Conservation (phyloP, 257 asterid species). For the Ilex aquifolium region DNA sequence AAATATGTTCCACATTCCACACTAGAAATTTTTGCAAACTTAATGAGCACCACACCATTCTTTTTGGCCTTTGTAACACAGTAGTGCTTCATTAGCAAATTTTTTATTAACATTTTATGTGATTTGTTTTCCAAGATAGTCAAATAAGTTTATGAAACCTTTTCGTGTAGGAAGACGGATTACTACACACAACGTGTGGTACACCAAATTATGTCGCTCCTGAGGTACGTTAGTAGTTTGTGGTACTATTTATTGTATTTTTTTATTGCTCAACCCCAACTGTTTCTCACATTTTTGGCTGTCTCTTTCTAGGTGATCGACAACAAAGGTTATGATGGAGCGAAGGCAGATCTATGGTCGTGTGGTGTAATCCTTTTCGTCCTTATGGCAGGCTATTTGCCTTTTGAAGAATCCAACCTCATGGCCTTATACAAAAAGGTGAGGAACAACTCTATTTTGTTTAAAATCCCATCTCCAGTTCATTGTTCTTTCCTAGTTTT, state of each 20-base stretch:
- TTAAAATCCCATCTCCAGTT: background rate
- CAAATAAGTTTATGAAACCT: slow-evolving; percentile 9
- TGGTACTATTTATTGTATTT: slow-evolving; percentile 3
- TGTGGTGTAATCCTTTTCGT: slow-evolving; percentile 52
- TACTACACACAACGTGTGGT: slow-evolving; percentile 96
- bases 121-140: background rate
- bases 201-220: slow-evolving; percentile 99
- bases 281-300: slow-evolving; percentile 2
- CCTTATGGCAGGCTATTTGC: slow-evolving; percentile 55
- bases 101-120: background rate
- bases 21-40: too few relatives aligned
- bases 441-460: background rate
- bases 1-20: too few relatives aligned
- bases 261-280: background rate
- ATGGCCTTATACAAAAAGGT: slow-evolving; percentile 45
- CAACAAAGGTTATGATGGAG: slow-evolving; percentile 95
- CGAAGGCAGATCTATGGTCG: slow-evolving; percentile 97
- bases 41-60: background rate
- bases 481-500: background rate
- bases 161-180: slow-evolving; percentile 75
- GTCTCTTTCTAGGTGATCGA: slow-evolving; percentile 57
- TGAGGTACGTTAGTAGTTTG: slow-evolving; percentile 42
- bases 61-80: background rate
- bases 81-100: background rate
- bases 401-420: slow-evolving; percentile 87